A percentile compares a stretch with the other conserved stretches of the same genome.
Evolutionary conservation across 805 yeast species (phyloP).

Genomic region (Grigorovia humatica): DNA sequence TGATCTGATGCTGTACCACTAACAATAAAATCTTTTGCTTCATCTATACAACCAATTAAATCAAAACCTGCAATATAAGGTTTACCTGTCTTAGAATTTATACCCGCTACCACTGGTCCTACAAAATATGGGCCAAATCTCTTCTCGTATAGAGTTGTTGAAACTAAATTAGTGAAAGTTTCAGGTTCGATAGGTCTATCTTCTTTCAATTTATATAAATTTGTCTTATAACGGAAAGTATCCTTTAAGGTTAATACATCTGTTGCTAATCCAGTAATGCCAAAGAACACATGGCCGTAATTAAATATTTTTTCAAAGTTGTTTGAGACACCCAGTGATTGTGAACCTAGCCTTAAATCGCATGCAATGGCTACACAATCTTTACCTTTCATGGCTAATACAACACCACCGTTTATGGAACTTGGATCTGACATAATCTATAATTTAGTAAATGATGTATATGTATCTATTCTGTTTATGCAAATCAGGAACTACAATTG

Average conservation of each 20-base stretch:
- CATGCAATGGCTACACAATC: conserved; percentile 97
- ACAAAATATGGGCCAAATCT: conserved; percentile 95
- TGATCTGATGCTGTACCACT: conserved; percentile 96
- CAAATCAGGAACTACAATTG: too few relatives aligned
- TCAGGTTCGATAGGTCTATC: conserved; percentile 89
- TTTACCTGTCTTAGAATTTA: conserved; percentile 66
- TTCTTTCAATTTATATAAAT: conserved; percentile 81
- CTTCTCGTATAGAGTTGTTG: conserved; percentile 79
- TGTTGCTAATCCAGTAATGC: conserved; percentile 89
- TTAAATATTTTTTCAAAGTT: conserved; percentile 88
- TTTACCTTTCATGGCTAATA: conserved; percentile 97
- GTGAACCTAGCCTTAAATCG: conserved; percentile 88
- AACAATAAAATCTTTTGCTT: conserved; percentile 88
- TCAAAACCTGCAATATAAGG: conserved; percentile 96
- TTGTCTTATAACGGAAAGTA: conserved; percentile 72
- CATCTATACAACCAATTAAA: conserved; percentile 92
- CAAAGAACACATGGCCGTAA: conserved; percentile 77
- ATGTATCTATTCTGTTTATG: too few relatives aligned
- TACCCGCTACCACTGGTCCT: conserved; percentile 94
- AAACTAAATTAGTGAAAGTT: conserved; percentile 84
- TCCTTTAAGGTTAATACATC: conserved; percentile 85
- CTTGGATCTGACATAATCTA: conserved; percentile 62
- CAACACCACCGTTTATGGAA: conserved; percentile 84
- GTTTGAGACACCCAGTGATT: conserved; percentile 83
- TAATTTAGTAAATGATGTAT: neutral